Percentiles rank a stretch among this genome's conserved stretches.
Conservation (phyloP, 1,139 yeast species). For the Ashbya aceris region DNA sequence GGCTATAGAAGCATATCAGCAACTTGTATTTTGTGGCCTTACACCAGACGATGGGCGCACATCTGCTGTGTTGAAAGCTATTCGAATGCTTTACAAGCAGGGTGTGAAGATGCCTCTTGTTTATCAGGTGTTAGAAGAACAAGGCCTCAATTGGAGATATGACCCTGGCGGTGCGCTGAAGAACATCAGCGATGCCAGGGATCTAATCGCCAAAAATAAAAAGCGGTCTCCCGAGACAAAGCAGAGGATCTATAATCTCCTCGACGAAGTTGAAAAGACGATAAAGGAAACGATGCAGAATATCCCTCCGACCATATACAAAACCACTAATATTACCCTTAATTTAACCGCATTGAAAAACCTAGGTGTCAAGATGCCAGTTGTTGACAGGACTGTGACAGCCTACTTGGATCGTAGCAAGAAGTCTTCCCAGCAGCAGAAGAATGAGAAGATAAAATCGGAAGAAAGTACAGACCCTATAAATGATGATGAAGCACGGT, state of each 20-base stretch:
- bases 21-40: slow-evolving; percentile 2
- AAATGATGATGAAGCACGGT: background rate
- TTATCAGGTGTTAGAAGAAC: slow-evolving; percentile 2
- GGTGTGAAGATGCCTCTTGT: slow-evolving; percentile 27
- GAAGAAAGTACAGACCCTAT: background rate
- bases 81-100: slow-evolving; percentile 21
- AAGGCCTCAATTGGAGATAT: slow-evolving; percentile 6
- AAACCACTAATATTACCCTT: background rate
- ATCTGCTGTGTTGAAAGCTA: slow-evolving; percentile 8
- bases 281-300: slow-evolving; percentile 1
- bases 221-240: slow-evolving; percentile 15
- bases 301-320: background rate
- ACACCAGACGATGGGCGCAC: background rate
- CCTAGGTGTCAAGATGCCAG: slow-evolving; percentile 4
- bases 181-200: slow-evolving; percentile 21
- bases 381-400: slow-evolving; percentile 5
- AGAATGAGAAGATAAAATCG: background rate
- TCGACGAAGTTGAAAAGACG: slow-evolving; percentile 13
- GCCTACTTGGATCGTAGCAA: background rate
- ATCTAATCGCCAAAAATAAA: slow-evolving; percentile 14
- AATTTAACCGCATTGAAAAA: slow-evolving; percentile 2
- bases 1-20: slow-evolving; percentile 1
- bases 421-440: background rate
- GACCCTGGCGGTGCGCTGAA: slow-evolving; percentile 8
- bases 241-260: slow-evolving; percentile 12